Base-by-base conservation (phyloP, 1,284 basidiomycete species). In the Sporisorium reilianum region DNA sequence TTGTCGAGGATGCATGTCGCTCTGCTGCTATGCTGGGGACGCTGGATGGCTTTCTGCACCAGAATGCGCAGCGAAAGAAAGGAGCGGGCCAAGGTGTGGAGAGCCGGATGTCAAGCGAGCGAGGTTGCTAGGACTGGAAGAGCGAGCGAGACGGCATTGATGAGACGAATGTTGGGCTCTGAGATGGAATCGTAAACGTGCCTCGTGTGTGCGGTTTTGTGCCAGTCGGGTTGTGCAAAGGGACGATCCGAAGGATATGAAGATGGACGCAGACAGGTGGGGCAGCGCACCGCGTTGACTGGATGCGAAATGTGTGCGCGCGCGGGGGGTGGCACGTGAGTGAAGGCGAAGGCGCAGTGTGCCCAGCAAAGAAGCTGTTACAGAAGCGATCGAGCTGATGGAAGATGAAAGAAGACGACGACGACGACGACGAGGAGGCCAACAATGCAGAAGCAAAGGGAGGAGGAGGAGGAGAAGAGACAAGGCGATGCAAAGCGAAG, bases 1-100 rank as follows among this genome's bases (percentile, higher is more conserved):
- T 32, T 73, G 69, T 46, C 65, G 55, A 5, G 74, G 61, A 51
- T 64, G 74, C 67, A 75, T 75, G 23, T 38, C 30, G 68, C 46
- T 20, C 14, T 18, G 16, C 18, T 38, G 20, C n/a, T 41, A n/a
- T 41, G 38, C 38, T 25, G 36, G 9, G 34, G n/a, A 22, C 18
- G 34, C 23, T 25, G 23, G 16, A 26, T 28, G 46, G 46, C n/a
- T 28, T 20, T 11, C 9, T 9, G n/a, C 28, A 30, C 46, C 11
- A 28, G 45, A n/a, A 18, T 28, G 11, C 14, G 14, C 34, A 45
- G 10, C 44, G 30, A 32, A 41, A 50, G 6, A 50, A 12, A 34
- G 22, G 28, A n/a, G 32, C 6, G 7, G 20, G 32, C 22, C 18
- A 18, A 50, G 20, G 25, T 16, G 32, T 34, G 32, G 32, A 12